A percentile compares a stretch with the other conserved stretches of the same genome.
These are phyloP conservation scores for Vararia minispora DNA, from an alignment of 768 basidiomycete species.

Conservation along the genomic window DNA sequence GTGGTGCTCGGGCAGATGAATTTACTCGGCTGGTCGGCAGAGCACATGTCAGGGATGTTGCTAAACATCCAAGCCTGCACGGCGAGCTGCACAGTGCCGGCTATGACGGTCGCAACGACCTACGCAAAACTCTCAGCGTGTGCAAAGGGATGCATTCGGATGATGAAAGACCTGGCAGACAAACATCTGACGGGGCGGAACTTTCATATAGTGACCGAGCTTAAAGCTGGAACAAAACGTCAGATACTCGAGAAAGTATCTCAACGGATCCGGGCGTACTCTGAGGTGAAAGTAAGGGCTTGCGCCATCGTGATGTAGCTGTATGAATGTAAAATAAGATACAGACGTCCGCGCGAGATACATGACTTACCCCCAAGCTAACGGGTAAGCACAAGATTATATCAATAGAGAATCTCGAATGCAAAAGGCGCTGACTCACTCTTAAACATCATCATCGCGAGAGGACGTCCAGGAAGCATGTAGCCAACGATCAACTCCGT, in stretches of 20 bases:
- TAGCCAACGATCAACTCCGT: conserved; percentile 77
- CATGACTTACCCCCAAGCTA: too few relatives aligned
- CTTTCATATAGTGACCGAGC: conserved; percentile 54
- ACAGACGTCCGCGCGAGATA: too few relatives aligned
- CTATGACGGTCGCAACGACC: conserved; percentile 33
- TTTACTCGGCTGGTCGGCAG: too few relatives aligned
- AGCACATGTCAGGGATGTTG: conserved; percentile 1
- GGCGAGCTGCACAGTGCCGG: conserved; percentile 55
- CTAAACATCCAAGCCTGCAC: conserved; percentile 39
- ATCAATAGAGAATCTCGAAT: too few relatives aligned
- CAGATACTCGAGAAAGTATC: too few relatives aligned
- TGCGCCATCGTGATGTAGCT: conserved; percentile 53
- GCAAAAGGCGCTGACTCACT: conserved; percentile 77
- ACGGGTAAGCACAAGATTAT: too few relatives aligned
- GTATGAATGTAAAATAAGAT: conserved; percentile 16
- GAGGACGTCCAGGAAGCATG: conserved; percentile 60
- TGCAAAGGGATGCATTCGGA: conserved; percentile 5
- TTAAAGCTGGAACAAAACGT: conserved; percentile 68
- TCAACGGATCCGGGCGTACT: too few relatives aligned
- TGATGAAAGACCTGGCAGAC: conserved; percentile 48
- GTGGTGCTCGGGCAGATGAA: conserved; percentile 15
- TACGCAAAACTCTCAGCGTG: conserved; percentile 12
- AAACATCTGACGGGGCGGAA: conserved; percentile 35
- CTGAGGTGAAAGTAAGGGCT: conserved; percentile 56
- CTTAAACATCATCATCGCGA: conserved; percentile 86